These are phyloP conservation scores for Tetraselmis chui DNA, from an alignment of 139 green algal genomes.

Conservation along the genomic window DNA sequence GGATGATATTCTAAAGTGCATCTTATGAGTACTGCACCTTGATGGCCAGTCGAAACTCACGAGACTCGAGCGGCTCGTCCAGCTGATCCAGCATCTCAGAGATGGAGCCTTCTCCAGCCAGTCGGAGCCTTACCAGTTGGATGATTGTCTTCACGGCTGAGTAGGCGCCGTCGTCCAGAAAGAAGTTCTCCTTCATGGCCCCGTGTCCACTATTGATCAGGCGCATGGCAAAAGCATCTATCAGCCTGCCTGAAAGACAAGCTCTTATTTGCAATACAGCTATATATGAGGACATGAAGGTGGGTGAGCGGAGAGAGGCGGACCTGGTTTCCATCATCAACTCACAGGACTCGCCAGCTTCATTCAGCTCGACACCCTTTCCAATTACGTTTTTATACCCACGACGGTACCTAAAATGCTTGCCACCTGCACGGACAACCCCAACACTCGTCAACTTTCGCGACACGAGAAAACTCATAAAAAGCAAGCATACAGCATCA, in stretches of 20 bases:
- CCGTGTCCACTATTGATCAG: constrained; percentile 86
- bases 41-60: constrained; percentile 64
- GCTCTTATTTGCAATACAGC: no score
- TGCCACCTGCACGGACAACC: background rate
- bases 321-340: constrained; percentile 95
- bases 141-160: constrained; percentile 86
- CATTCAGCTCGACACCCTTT: constrained; percentile 78
- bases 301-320: background rate
- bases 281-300: no score
- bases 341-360: constrained; percentile 58
- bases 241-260: no score
- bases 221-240: no score
- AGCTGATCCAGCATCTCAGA: constrained; percentile 64
- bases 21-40: constrained; percentile 1
- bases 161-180: constrained; percentile 90
- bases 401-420: constrained; percentile 59
- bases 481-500: no score
- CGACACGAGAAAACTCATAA: no score
- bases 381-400: constrained; percentile 97
- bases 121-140: constrained; percentile 48
- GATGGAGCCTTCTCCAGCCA: constrained; percentile 46
- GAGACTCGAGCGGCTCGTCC: constrained; percentile 56
- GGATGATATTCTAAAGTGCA: background rate
- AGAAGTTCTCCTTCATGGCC: constrained; percentile 88
- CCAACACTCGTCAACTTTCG: no score